Evolutionary conservation across 2,329 filamentous ascomycete species (phyloP).

Genomic region (Hortaea sp.): DNA sequence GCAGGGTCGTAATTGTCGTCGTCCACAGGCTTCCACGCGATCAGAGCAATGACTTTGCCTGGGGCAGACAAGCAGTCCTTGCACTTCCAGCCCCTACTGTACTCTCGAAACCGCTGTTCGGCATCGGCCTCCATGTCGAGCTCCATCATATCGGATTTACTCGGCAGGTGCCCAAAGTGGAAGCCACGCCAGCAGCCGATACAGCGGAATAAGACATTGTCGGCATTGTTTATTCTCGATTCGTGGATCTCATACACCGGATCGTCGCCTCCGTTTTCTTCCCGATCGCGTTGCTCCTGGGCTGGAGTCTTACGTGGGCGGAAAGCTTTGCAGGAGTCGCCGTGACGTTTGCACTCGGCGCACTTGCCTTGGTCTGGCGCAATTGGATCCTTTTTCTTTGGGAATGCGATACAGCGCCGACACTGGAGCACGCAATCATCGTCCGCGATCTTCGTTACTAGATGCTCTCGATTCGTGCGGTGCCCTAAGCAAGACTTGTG

Average conservation of each 20-base stretch:
- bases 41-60: slow-evolving; percentile 62
- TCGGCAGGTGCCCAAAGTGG: slow-evolving; percentile 74
- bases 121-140: slow-evolving; percentile 41
- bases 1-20: slow-evolving; percentile 45
- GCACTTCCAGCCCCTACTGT: slow-evolving; percentile 68
- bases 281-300: slow-evolving; percentile 73
- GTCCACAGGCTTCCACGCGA: slow-evolving; percentile 75
- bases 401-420: slow-evolving; percentile 64
- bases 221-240: slow-evolving; percentile 60
- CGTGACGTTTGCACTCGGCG: slow-evolving; percentile 55
- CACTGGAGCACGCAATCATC: slow-evolving; percentile 83
- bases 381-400: slow-evolving; percentile 56
- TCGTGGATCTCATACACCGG: slow-evolving; percentile 57
- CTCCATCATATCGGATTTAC: slow-evolving; percentile 35
- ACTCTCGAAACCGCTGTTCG: slow-evolving; percentile 59
- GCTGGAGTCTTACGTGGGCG: slow-evolving; percentile 60
- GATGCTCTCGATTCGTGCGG: slow-evolving; percentile 66
- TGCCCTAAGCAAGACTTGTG: slow-evolving; percentile 75
- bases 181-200: slow-evolving; percentile 63
- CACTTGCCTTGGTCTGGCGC: slow-evolving; percentile 66
- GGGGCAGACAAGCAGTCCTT: slow-evolving; percentile 59
- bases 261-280: slow-evolving; percentile 69
- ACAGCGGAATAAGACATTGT: slow-evolving; percentile 78
- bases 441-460: slow-evolving; percentile 73
- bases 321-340: slow-evolving; percentile 64